These are phyloP conservation scores for Paramecium sexaurelia DNA, from an alignment of 73 alveolate genomes.

Conservation along the genomic window DNA sequence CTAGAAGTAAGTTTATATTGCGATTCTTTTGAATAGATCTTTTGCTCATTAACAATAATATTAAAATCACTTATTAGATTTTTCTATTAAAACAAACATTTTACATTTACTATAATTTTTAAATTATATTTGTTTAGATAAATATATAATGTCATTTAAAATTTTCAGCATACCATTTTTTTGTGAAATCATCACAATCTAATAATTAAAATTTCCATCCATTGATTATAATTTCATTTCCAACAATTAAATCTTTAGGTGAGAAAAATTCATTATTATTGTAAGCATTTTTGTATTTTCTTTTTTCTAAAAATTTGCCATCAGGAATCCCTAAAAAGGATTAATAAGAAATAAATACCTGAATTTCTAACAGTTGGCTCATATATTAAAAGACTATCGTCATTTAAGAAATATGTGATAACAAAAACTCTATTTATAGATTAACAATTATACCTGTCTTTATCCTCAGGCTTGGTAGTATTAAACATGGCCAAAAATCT, in stretches of 20 bases:
- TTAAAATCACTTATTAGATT: too few relatives aligned
- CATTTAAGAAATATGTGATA: conserved; percentile 87
- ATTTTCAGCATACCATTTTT: conserved; percentile 75
- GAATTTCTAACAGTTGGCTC: conserved; percentile 95
- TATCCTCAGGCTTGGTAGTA: conserved; percentile 90
- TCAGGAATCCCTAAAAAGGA: conserved; percentile 82
- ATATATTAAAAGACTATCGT: conserved; percentile 90
- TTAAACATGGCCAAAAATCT: conserved; percentile 91
- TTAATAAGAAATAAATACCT: conserved; percentile 8
- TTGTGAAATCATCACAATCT: conserved; percentile 88
- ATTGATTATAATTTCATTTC: conserved; percentile 84
- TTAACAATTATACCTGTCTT: conserved; percentile 66
- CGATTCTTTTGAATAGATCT: too few relatives aligned
- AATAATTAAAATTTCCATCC: conserved; percentile 84
- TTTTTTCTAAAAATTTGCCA: conserved; percentile 84
- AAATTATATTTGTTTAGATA: too few relatives aligned
- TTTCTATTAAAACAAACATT: too few relatives aligned
- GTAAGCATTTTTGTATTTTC: conserved; percentile 80
- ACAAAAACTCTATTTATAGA: conserved; percentile 77
- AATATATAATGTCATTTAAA: neutral
- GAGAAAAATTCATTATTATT: conserved; percentile 75
- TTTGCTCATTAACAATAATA: too few relatives aligned
- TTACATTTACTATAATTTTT: too few relatives aligned
- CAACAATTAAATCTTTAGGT: conserved; percentile 87
- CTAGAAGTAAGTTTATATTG: too few relatives aligned